phyloP scores from a whole-genome alignment of 179 eudicot species.

The Drosera spatulata region DNA sequence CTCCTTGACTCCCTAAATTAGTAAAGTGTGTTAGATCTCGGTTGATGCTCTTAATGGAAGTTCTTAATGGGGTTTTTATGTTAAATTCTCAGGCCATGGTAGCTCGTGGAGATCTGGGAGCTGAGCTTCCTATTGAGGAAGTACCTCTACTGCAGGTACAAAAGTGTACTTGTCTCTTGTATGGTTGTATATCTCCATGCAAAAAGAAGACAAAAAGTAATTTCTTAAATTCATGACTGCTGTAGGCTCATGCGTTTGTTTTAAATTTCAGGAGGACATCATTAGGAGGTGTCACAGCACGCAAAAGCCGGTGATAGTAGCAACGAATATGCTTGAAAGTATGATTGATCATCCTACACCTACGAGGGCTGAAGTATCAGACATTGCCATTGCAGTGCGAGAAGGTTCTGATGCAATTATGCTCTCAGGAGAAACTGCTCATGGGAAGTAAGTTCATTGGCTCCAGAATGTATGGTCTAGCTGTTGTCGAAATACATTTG shows the following conservation, averaged over 20 bases:
- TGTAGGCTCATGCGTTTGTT: not conserved
- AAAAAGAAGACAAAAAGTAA: not conserved
- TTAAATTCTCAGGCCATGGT: slow-evolving; percentile 74
- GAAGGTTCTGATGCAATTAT: slow-evolving; percentile 97
- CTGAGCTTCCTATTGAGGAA: slow-evolving; percentile 98
- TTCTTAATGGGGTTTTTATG: slow-evolving; percentile 1
- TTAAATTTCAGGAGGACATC: slow-evolving; percentile 60
- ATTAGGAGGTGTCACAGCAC: slow-evolving; percentile 80
- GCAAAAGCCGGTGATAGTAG: slow-evolving; percentile 95
- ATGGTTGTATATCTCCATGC: not conserved
- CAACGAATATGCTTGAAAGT: slow-evolving; percentile 99
- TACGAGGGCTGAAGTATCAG: slow-evolving; percentile 99
- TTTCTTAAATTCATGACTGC: not conserved
- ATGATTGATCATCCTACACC: slow-evolving; percentile 95
- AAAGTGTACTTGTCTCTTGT: not conserved
- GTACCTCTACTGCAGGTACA: slow-evolving; percentile 94
- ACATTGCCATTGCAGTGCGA: slow-evolving; percentile 94
- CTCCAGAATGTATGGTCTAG: not conserved
- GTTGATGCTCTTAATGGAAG: not conserved
- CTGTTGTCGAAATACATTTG: too few relatives aligned
- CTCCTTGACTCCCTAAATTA: too few relatives aligned
- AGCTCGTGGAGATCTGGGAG: slow-evolving; percentile 99
- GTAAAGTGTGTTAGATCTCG: too few relatives aligned
- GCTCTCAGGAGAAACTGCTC: slow-evolving; percentile 99
- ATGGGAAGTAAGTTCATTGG: slow-evolving; percentile 75